Conservation (phyloP, 2,329 filamentous ascomycete species). For the Harringtonia aguacate region DNA sequence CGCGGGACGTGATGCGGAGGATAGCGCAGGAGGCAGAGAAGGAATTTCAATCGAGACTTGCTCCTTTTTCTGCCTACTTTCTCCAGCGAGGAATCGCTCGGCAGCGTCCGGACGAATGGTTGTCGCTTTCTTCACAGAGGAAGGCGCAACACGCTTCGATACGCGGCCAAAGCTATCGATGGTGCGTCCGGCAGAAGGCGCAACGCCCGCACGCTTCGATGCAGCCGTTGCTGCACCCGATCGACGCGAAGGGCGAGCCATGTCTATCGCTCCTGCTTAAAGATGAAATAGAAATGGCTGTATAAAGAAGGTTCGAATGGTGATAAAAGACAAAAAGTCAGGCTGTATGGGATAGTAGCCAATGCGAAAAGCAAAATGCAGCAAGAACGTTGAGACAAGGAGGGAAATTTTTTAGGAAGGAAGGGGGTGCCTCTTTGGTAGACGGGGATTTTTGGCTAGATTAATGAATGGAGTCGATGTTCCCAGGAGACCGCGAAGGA, state of each 20-base stretch:
- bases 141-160: conserved; percentile 12
- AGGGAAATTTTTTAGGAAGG: background rate
- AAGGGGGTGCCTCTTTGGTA: too few relatives aligned
- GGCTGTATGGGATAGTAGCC: background rate
- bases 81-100: conserved; percentile 22
- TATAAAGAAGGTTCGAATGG: background rate
- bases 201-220: background rate
- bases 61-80: conserved; percentile 33
- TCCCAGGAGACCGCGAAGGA: too few relatives aligned
- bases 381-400: background rate
- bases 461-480: too few relatives aligned
- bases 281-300: background rate
- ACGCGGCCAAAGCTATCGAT: conserved; percentile 15
- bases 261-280: conserved; percentile 1
- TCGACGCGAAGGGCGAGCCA: conserved; percentile 9
- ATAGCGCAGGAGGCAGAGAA: background rate
- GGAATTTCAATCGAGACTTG: conserved; percentile 15
- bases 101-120: conserved; percentile 11
- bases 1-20: background rate
- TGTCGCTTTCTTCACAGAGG: conserved; percentile 6
- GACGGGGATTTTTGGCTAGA: too few relatives aligned
- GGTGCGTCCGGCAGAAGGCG: conserved; percentile 3
- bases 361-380: background rate
- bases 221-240: conserved; percentile 7
- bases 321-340: background rate